Conservation (phyloP, 345 rosid genomes). For the Salix koriyanagi region DNA sequence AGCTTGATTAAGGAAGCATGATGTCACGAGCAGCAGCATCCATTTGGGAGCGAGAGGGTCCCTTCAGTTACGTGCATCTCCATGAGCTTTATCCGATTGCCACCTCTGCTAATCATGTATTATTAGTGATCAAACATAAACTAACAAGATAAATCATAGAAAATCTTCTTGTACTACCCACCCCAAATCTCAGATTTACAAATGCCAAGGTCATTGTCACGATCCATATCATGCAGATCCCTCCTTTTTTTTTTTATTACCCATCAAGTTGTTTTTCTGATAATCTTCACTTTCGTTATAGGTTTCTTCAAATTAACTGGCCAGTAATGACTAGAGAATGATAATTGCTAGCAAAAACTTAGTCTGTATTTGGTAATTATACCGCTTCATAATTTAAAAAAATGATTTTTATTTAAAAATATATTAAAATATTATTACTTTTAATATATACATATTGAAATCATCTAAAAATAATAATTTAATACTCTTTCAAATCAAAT, state of each 20-base stretch:
- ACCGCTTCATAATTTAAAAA: too few species aligned
- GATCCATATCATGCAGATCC: background rate
- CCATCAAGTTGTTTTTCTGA: too few species aligned
- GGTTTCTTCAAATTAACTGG: background rate
- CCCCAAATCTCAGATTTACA: background rate
- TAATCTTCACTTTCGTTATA: background rate
- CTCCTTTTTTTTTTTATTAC: too few species aligned
- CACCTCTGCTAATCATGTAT: background rate
- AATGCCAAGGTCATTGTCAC: background rate
- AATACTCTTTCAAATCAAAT: too few species aligned
- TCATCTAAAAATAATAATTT: too few species aligned
- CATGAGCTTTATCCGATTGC: constrained; percentile 25
- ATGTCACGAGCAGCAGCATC: constrained; percentile 22
- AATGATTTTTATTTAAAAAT: too few species aligned
- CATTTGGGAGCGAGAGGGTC: constrained; percentile 18
- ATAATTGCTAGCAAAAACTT: background rate
- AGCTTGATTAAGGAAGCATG: constrained; percentile 10
- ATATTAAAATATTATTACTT: too few species aligned
- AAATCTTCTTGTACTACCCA: too few species aligned
- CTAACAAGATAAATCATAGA: too few species aligned
- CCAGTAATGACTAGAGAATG: background rate
- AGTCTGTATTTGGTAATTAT: too few species aligned
- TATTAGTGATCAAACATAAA: too few species aligned
- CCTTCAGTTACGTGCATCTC: constrained; percentile 21
- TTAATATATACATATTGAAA: too few species aligned